phyloP scores from a whole-genome alignment of 192 early-diverging fungal genomes.

The Podila epigama region DNA sequence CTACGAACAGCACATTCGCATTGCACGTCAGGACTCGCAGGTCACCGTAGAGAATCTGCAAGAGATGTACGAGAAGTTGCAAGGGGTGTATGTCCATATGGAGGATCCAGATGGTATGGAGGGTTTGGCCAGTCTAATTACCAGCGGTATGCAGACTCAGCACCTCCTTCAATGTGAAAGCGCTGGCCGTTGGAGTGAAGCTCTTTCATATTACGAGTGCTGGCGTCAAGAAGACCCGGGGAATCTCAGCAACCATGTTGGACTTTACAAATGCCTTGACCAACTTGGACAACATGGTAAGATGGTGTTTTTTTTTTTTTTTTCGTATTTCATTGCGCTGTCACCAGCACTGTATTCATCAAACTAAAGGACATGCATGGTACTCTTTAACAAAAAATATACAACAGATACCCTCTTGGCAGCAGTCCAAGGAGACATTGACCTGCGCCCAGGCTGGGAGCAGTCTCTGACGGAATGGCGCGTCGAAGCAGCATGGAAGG shows the following conservation, averaged over 20 bases:
- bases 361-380: neutral
- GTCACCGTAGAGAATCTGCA: constrained; percentile 11
- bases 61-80: constrained; percentile 57
- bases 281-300: constrained; percentile 75
- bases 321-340: neutral
- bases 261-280: constrained; percentile 72
- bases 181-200: constrained; percentile 68
- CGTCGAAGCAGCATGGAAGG: constrained; percentile 72
- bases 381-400: no score
- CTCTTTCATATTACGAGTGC: constrained; percentile 71
- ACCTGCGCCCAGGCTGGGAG: constrained; percentile 58
- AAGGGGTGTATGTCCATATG: constrained; percentile 69
- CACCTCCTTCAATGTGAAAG: constrained; percentile 70
- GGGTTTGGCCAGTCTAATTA: constrained; percentile 63
- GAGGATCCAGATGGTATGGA: constrained; percentile 77
- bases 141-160: constrained; percentile 63
- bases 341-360: neutral
- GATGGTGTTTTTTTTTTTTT: constrained; percentile 1
- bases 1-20: constrained; percentile 70
- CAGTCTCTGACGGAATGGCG: constrained; percentile 53
- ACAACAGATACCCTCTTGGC: constrained; percentile 27
- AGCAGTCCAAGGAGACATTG: constrained; percentile 17
- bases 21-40: constrained; percentile 18
- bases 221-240: constrained; percentile 53
- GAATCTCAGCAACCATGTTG: constrained; percentile 57